Conservation (phyloP, 2,329 filamentous ascomycete genomes). For the Nemania diffusa region DNA sequence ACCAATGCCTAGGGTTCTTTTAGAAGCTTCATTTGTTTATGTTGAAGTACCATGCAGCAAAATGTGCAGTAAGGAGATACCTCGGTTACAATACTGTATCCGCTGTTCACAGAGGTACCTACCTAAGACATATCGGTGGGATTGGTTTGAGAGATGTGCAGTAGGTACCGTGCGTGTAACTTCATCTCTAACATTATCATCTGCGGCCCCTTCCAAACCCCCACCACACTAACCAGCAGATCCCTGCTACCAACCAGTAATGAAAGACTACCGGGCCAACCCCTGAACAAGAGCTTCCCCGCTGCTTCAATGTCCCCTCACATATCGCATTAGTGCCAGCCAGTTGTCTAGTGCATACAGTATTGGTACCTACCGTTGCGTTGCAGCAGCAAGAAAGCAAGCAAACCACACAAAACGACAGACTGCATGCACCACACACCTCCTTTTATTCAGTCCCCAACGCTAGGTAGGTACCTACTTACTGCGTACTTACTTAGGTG, state of each 20-base stretch:
- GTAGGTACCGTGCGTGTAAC: conserved; percentile 1
- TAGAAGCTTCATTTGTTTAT: conserved; percentile 26
- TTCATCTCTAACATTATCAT: conserved; percentile 29
- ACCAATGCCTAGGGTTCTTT: neutral
- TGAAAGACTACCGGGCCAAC: conserved; percentile 2
- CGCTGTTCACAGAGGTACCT: neutral
- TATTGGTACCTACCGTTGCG: neutral
- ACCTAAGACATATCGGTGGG: neutral
- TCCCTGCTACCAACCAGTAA: conserved; percentile 19
- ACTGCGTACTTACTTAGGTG: neutral
- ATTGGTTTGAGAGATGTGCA: neutral
- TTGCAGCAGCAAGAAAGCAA: conserved; percentile 9
- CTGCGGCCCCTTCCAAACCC: conserved; percentile 14
- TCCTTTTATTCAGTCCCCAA: conserved; percentile 42
- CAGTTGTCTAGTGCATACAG: conserved; percentile 28
- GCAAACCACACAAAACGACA: conserved; percentile 35
- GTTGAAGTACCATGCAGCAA: conserved; percentile 29
- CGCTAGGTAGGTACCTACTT: conserved; percentile 17
- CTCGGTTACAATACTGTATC: neutral
- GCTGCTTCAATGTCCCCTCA: conserved; percentile 26
- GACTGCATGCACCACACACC: conserved; percentile 40
- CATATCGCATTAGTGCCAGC: conserved; percentile 29
- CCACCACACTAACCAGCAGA: conserved; percentile 15
- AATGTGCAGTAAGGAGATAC: neutral
- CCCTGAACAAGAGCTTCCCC: conserved; percentile 36